Conservation (phyloP, 2,329 filamentous ascomycete genomes). For the Fusarium succisae region DNA sequence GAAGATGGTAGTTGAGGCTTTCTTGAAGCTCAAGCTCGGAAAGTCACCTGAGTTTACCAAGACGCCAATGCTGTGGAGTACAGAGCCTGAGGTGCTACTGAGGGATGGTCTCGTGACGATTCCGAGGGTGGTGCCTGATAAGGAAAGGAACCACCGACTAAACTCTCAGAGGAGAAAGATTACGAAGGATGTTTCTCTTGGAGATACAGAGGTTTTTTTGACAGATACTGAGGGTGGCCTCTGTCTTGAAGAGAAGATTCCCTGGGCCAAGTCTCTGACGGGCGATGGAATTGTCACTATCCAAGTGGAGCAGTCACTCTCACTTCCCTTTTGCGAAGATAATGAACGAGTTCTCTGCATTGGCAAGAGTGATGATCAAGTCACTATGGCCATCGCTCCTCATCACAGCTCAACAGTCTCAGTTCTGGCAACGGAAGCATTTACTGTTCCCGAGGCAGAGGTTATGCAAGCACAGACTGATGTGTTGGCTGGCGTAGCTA, state of each 20-base stretch:
- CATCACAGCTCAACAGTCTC: background rate
- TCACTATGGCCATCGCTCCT: background rate
- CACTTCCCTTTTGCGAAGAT: background rate
- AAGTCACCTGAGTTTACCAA: background rate
- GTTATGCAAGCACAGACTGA: background rate
- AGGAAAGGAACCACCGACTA: background rate
- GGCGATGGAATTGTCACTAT: background rate
- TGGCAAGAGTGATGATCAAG: background rate
- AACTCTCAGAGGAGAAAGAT: background rate
- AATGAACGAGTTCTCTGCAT: background rate
- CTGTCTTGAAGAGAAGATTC: background rate
- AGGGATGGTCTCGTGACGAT: background rate
- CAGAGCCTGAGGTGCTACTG: background rate
- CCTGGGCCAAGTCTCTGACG: background rate
- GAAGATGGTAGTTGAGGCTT: background rate
- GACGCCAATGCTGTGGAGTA: background rate
- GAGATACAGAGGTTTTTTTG: background rate
- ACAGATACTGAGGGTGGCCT: background rate
- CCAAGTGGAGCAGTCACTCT: background rate
- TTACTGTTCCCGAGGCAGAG: fast-evolving
- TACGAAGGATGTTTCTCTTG: background rate
- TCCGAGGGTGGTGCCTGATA: background rate
- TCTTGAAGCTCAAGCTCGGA: background rate
- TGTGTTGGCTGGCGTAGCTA: background rate
- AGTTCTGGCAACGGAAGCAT: background rate